Base-by-base conservation (phyloP, 1,284 basidiomycete genomes). In the Phaffia rhodozyma region DNA sequence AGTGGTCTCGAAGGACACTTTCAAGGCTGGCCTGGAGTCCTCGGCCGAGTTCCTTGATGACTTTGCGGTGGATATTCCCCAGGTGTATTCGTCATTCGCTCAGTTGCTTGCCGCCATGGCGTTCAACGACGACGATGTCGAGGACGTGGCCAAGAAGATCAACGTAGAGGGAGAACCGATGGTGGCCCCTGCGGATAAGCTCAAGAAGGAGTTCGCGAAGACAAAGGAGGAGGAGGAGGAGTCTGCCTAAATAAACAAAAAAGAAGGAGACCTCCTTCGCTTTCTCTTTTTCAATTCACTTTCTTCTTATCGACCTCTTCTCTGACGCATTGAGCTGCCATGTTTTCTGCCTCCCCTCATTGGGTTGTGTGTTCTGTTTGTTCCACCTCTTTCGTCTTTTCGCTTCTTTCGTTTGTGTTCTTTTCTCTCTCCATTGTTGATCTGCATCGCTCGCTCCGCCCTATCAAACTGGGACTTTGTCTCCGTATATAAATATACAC, bases 1-100 rank as follows among this genome's bases (percentile, higher is more conserved):
- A 0, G 77, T 92, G 66, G 86, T 91, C 74, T 82, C 84, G 70
- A 96, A 93, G 78, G 82, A 86, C 73, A 84, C 49, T 49, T 1
- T 91, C 71, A 86, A 85, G 73, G 79, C 71, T 52, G 72, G 73
- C 21, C 82, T 92, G 75, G 75, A 75, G 64, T 78, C 80, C 1
- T 80, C 84, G 61, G 83, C 86, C 62, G 86, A 88, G 73, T 76
- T 85, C 66, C 79, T 96, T 69, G 89, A 91, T 71, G 91, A 96
- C 72, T 83, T 91, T 63, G 83, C 84, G 23, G 86, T 92, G 70
- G 91, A 97, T 74, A 88, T 87, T 66, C 92, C 92, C 4, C 86
- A 86, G 72, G 91, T 90, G 0, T 86, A 87, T 77, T 76, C 82
- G 66, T 82, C 86, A 60, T 84, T 91, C 73, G 89, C 84, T 11